A percentile compares a stretch with the other conserved stretches of the same genome.
Conservation (phyloP, 495 filamentous ascomycete genomes). For the Clavariopsis aquatica region DNA sequence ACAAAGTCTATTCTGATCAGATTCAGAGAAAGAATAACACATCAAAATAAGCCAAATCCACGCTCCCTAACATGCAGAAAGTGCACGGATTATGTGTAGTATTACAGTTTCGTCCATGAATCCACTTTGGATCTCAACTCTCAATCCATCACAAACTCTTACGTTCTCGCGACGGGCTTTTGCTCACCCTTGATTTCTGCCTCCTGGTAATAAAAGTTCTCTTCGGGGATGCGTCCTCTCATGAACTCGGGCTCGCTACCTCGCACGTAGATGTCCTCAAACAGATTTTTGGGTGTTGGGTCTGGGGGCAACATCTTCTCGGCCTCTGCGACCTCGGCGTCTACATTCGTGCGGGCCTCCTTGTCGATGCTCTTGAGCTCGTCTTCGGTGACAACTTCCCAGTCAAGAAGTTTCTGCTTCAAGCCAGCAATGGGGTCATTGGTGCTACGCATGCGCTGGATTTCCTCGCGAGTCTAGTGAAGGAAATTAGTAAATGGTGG, state of each 20-base stretch:
- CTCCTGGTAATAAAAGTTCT: constrained; percentile 83
- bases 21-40: background rate
- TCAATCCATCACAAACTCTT: background rate
- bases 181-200: constrained; percentile 29
- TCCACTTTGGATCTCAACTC: background rate
- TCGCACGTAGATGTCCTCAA: constrained; percentile 94
- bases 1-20: background rate
- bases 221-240: constrained; percentile 85
- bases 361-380: constrained; percentile 96
- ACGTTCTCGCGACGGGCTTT: constrained; percentile 34
- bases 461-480: constrained; percentile 84
- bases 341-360: constrained; percentile 77
- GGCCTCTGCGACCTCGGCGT: constrained; percentile 85
- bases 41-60: background rate
- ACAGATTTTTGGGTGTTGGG: constrained; percentile 73
- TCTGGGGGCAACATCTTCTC: constrained; percentile 85
- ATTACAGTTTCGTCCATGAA: constrained; percentile 27
- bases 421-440: constrained; percentile 97
- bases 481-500: constrained; percentile 2
- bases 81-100: constrained; percentile 7
- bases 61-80: constrained; percentile 23
- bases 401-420: constrained; percentile 96
- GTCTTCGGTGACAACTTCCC: constrained; percentile 89
- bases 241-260: constrained; percentile 89
- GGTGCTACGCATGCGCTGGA: constrained; percentile 97